These are phyloP conservation scores for Syzygium syzygioides DNA, from an alignment of 441 rosid species.

Conservation along the genomic window DNA sequence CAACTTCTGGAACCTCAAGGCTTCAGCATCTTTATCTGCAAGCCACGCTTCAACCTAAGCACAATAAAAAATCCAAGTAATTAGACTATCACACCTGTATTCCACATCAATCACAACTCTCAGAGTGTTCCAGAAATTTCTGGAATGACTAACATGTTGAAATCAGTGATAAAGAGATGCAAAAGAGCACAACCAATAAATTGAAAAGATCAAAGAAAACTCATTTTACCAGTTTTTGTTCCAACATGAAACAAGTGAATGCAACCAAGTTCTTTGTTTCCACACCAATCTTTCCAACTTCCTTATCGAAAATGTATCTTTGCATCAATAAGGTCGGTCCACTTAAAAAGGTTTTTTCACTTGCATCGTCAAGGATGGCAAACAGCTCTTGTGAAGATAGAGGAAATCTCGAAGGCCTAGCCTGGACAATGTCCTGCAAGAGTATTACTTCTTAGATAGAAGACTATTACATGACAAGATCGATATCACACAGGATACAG, in stretches of 20 bases:
- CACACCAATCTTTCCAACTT: conserved; percentile 68
- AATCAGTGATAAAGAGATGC: not conserved
- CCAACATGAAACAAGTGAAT: conserved; percentile 78
- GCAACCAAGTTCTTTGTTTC: conserved; percentile 85
- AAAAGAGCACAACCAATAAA: not conserved
- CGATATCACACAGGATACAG: not conserved
- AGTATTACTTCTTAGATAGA: not conserved
- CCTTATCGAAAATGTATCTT: conserved; percentile 88
- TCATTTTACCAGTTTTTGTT: conserved; percentile 70
- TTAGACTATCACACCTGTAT: not conserved
- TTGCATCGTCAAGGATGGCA: conserved; percentile 87
- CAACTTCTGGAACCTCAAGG: conserved; percentile 86
- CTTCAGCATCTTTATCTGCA: conserved; percentile 92
- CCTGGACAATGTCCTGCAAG: conserved; percentile 75
- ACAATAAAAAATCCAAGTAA: conserved; percentile 3
- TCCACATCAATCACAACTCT: not conserved
- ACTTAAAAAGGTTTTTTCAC: conserved; percentile 81
- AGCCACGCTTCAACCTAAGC: conserved; percentile 82
- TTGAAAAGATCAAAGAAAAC: not conserved
- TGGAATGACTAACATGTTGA: not conserved
- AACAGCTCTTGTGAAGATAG: conserved; percentile 70
- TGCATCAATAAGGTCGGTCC: conserved; percentile 69
- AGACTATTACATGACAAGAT: not conserved
- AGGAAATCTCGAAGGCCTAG: conserved; percentile 61
- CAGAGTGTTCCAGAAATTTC: not conserved